phyloP scores from a whole-genome alignment of 1,284 basidiomycete genomes.

The Sporisorium scitamineum region DNA sequence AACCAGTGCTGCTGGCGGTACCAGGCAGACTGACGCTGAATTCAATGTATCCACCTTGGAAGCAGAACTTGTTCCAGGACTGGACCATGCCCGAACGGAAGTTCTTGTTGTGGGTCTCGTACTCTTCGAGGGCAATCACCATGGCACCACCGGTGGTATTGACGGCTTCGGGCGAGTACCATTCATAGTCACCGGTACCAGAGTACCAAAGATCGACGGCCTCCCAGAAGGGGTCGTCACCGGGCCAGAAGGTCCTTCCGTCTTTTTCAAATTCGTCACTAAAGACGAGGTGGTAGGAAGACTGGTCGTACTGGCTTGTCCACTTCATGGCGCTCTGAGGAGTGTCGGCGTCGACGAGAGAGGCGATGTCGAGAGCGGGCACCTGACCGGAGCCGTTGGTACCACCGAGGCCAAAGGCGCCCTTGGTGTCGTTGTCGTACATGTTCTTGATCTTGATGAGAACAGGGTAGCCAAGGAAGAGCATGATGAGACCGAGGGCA shows the following conservation, averaged over 20 bases:
- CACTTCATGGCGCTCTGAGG: constrained; percentile 35
- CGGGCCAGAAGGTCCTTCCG: constrained; percentile 74
- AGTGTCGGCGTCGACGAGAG: constrained; percentile 61
- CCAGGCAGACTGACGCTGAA: constrained; percentile 60
- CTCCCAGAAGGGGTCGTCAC: constrained; percentile 68
- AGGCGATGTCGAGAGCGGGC: constrained; percentile 43
- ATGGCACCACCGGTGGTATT: constrained; percentile 60
- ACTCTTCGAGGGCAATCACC: constrained; percentile 58
- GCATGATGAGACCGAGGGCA: constrained; percentile 55
- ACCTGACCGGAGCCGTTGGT: constrained; percentile 68
- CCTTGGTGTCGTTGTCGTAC: constrained; percentile 50
- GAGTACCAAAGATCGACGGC: constrained; percentile 67
- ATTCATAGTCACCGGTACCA: constrained; percentile 68
- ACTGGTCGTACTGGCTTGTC: constrained; percentile 34
- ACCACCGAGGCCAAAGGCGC: constrained; percentile 77
- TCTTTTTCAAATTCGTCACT: constrained; percentile 81
- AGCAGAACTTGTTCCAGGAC: constrained; percentile 69
- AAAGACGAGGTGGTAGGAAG: constrained; percentile 74
- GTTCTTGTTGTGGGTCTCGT: constrained; percentile 59
- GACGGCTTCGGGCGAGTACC: constrained; percentile 69
- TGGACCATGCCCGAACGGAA: constrained; percentile 69
- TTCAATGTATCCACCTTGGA: constrained; percentile 68
- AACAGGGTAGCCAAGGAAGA: constrained; percentile 67
- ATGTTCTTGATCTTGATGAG: constrained; percentile 53
- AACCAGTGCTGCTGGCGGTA: constrained; percentile 68